These are phyloP conservation scores for Daedalea quercina DNA, from an alignment of 768 basidiomycete genomes.

Conservation along the genomic window DNA sequence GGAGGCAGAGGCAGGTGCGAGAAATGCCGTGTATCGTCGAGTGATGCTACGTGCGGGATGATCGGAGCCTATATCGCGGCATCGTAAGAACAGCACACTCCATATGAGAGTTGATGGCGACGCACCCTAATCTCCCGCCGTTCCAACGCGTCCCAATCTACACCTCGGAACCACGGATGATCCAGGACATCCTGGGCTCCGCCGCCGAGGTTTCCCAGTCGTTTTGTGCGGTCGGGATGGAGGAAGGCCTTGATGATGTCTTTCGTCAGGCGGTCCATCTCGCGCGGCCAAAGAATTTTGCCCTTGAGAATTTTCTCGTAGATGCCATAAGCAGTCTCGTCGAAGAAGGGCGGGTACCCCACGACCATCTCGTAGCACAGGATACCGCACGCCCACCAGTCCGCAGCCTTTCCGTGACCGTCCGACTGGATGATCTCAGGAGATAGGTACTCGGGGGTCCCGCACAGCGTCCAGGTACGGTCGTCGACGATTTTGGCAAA, in stretches of 20 bases:
- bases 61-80: slow-evolving; percentile 62
- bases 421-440: slow-evolving; percentile 98
- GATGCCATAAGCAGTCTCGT: slow-evolving; percentile 95
- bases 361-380: slow-evolving; percentile 98
- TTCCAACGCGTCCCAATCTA: slow-evolving; percentile 87
- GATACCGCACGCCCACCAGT: slow-evolving; percentile 99
- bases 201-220: slow-evolving; percentile 89
- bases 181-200: slow-evolving; percentile 87
- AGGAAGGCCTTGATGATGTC: slow-evolving; percentile 86
- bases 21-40: slow-evolving; percentile 85
- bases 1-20: slow-evolving; percentile 72
- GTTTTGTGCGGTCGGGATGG: slow-evolving; percentile 85
- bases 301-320: slow-evolving; percentile 95
- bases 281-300: slow-evolving; percentile 84
- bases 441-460: slow-evolving; percentile 93
- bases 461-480: slow-evolving; percentile 96
- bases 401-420: slow-evolving; percentile 96
- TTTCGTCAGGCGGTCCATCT: slow-evolving; percentile 83
- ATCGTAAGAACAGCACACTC: slow-evolving; percentile 7
- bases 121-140: slow-evolving; percentile 79
- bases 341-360: slow-evolving; percentile 97
- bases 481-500: slow-evolving; percentile 98
- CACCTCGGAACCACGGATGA: slow-evolving; percentile 94
- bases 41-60: slow-evolving; percentile 71
- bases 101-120: too few species aligned